Base-by-base conservation (phyloP, 208 protist species). In the Tetramitus jugosus region DNA sequence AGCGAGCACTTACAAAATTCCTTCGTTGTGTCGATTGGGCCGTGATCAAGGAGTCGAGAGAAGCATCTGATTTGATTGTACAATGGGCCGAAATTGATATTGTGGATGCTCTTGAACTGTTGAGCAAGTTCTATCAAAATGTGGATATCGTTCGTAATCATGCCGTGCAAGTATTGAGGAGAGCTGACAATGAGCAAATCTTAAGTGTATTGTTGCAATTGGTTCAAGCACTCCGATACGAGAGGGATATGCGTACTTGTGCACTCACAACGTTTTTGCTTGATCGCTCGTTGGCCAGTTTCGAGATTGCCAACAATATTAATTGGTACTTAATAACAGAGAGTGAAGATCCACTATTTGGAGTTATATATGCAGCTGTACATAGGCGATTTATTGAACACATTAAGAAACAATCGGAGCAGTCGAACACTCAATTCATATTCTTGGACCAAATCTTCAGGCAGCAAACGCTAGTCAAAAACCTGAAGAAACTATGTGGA, bases 21-120 rank as follows among this genome's bases (percentile, higher is more conserved):
- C 82, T 96, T 76, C 81, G 86, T 49, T 91, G 86, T 72, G 92
- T 97, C 1, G 90, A 95, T 71, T 97, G 94, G 94, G 79, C 68
- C n/a, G 76, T 85, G 43, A 40, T 60, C 13, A 79, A 84, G 53
- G 89, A 95, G 81, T 76, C 80, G 37, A 86, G 86, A 45, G 85
- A 87, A 14, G 93, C 92, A 17, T 69, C 84, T 17, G 84, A 84
- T 13, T 77, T 88, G n/a, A 23, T 75, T 0, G 3, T 60, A 40
- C 13, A n/a, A 10, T 71, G 64, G 64, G 49, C 39, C 13, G 23
- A 46, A 49, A 71, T 71, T 49, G 64, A 71, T 26, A n/a, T 26
- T 35, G 23, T 39, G 33, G 35, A 71, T 71, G 35, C 39, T 33
- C n/a, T 71, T 2, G 31, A 42, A 10, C 33, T 71, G 39, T 49